Percentiles rank a stretch among this genome's conserved stretches.
These are phyloP conservation scores for Trametes hirsuta DNA, from an alignment of 1,284 basidiomycete genomes.

Conservation along the genomic window DNA sequence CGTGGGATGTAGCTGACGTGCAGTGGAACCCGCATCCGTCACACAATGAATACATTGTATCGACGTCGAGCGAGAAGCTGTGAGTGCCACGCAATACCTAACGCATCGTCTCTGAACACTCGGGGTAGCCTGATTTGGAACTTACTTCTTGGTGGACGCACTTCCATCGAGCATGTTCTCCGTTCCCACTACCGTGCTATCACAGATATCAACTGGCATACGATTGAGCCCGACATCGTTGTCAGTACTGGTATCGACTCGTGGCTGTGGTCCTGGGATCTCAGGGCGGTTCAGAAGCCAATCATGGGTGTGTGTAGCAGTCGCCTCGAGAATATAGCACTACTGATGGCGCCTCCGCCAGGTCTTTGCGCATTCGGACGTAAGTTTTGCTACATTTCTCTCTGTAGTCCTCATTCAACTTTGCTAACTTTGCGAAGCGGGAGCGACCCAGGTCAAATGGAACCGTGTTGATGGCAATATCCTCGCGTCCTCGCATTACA, in stretches of 20 bases:
- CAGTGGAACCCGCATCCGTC: conserved; percentile 96
- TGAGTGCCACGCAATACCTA: conserved; percentile 36
- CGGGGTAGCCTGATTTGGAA: conserved; percentile 86
- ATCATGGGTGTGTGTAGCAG: conserved; percentile 54
- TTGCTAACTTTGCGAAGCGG: conserved; percentile 47
- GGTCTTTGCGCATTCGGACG: conserved; percentile 78
- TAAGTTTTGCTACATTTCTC: conserved; percentile 35
- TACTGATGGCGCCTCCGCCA: conserved; percentile 25
- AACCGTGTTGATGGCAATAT: conserved; percentile 85
- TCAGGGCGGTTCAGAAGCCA: conserved; percentile 63
- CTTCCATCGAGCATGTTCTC: conserved; percentile 78
- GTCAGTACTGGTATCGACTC: conserved; percentile 80
- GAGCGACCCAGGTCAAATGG: conserved; percentile 96
- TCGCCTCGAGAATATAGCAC: too few relatives aligned
- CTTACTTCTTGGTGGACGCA: conserved; percentile 70
- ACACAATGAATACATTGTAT: conserved; percentile 89
- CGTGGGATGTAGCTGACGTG: conserved; percentile 95
- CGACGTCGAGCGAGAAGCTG: conserved; percentile 94
- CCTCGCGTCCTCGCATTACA: conserved; percentile 86
- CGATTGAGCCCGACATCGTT: conserved; percentile 76
- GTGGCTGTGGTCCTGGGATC: conserved; percentile 90
- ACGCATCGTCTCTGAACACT: neutral
- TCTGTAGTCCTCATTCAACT: neutral
- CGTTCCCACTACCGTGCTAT: conserved; percentile 91
- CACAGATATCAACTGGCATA: conserved; percentile 97